Base-by-base conservation (phyloP, 257 asterid species). In the Nicotiana paniculata region DNA sequence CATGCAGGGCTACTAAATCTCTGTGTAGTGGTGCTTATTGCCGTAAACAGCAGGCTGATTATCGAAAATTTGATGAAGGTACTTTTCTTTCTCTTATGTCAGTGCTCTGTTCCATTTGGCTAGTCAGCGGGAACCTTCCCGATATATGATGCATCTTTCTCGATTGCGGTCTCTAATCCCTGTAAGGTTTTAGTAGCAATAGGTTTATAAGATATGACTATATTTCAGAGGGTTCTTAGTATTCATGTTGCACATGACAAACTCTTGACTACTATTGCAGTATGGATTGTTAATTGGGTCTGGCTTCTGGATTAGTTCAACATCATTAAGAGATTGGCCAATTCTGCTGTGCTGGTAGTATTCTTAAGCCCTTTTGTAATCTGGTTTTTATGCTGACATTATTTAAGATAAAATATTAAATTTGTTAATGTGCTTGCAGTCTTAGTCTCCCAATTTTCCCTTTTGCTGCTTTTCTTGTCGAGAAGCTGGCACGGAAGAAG, bases 1-100 rank as follows among this genome's bases (percentile, higher is more conserved):
- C 99, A 96, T 89, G 99, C 99, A 59, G 99, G 99, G 61, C 93
- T 96, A 58, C 93, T 96, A 92, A 96, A 96, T 88, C 98, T 96
- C 82, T 96, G 99, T 87, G 88, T 96, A 61, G 99, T 96, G 92
- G 99, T 96, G 88, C 99, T 96, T 85, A 97, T 94, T 67, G 98
- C 99, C 58, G 97, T 96, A 88, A 96, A 96, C 89, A 85, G 99
- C 90, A 91, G 99, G 88, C 98, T 96, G 85, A 94, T 96, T 81
- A 94, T 96, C 80, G 99, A 96, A 84, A 96, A 96, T 86, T 85
- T 96, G 90, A 92, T 96, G 98, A 96, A 96, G 99, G 99, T 94
- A 75, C 17, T 92, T 70, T 54, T 80, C 83, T 77, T 74, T 2
- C 51, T 30, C 64, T 75, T 26, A 8, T 51, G 16, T 51, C 16